Percentiles rank a stretch among this genome's conserved stretches.
These are phyloP conservation scores for Lasiosphaeria hispida DNA, from an alignment of 495 filamentous ascomycete species.

Conservation along the genomic window DNA sequence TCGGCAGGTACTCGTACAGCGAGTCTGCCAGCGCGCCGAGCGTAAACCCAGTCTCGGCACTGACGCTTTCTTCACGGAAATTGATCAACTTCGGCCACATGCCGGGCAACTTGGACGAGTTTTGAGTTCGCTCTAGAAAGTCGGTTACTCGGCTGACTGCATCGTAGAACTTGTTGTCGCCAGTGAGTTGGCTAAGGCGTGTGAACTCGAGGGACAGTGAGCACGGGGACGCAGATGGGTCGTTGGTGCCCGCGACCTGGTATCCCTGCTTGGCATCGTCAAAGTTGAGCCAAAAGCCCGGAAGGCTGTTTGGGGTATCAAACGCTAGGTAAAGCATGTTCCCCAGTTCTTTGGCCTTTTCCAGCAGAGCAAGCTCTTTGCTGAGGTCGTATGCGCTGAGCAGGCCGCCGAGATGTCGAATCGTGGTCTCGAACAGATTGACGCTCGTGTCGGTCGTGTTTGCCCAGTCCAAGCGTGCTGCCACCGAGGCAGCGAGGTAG, in stretches of 20 bases:
- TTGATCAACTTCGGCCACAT: slow-evolving; percentile 39
- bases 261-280: slow-evolving; percentile 78
- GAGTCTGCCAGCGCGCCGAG: slow-evolving; percentile 76
- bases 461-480: slow-evolving; percentile 69
- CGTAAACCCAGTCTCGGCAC: slow-evolving; percentile 49
- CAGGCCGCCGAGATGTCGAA: slow-evolving; percentile 72
- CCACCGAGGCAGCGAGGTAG: slow-evolving; percentile 64
- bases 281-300: slow-evolving; percentile 52
- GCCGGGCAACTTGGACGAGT: slow-evolving; percentile 63
- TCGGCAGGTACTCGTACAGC: slow-evolving; percentile 81
- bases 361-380: slow-evolving; percentile 54
- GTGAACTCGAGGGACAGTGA: slow-evolving; percentile 82
- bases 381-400: slow-evolving; percentile 75
- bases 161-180: slow-evolving; percentile 75
- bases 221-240: slow-evolving; percentile 61
- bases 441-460: slow-evolving; percentile 42
- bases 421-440: slow-evolving; percentile 74
- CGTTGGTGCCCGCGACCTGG: slow-evolving; percentile 60
- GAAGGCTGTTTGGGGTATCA: slow-evolving; percentile 82
- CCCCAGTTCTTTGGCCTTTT: slow-evolving; percentile 72
- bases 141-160: slow-evolving; percentile 76
- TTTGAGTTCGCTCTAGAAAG: slow-evolving; percentile 66
- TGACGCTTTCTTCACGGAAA: slow-evolving; percentile 29
- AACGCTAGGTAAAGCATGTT: slow-evolving; percentile 77
- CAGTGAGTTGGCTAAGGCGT: slow-evolving; percentile 74